These are phyloP conservation scores for Lagerstroemia speciosa DNA, from an alignment of 345 rosid species.

Conservation along the genomic window DNA sequence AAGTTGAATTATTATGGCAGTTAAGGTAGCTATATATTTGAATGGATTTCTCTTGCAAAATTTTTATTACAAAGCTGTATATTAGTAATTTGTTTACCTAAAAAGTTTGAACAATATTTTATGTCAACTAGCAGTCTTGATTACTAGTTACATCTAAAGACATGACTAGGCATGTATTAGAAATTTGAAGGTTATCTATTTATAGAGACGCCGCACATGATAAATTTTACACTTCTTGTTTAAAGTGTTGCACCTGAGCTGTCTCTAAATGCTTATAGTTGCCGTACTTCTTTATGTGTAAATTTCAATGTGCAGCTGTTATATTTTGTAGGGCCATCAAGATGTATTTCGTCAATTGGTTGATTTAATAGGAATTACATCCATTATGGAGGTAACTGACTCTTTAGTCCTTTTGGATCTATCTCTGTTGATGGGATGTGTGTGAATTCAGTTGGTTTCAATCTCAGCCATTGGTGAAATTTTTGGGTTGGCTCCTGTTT, in stretches of 20 bases:
- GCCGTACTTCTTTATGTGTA: neutral
- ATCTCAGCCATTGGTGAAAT: neutral
- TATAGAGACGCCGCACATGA: neutral
- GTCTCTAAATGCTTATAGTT: neutral
- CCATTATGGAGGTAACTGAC: slow-evolving; percentile 91
- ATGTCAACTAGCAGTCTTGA: neutral
- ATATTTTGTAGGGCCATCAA: slow-evolving; percentile 53
- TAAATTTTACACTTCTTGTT: neutral
- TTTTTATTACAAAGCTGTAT: neutral
- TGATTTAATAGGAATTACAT: slow-evolving; percentile 96
- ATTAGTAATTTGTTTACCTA: neutral
- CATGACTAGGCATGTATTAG: neutral
- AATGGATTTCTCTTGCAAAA: neutral
- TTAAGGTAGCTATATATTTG: neutral
- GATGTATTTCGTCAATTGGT: slow-evolving; percentile 74
- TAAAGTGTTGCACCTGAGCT: neutral
- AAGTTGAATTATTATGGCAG: neutral
- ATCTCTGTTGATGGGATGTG: too few relatives aligned
- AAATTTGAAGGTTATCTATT: neutral
- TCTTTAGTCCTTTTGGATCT: too few relatives aligned
- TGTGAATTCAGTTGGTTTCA: neutral
- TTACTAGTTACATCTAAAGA: neutral
- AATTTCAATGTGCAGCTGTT: neutral
- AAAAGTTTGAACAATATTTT: neutral
- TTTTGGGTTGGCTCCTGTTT: too few relatives aligned